Evolutionary conservation across 2,329 filamentous ascomycete species (phyloP), one percentile per base, ranked within the genome.

Genomic region (Diaporthe sp.): DNA sequence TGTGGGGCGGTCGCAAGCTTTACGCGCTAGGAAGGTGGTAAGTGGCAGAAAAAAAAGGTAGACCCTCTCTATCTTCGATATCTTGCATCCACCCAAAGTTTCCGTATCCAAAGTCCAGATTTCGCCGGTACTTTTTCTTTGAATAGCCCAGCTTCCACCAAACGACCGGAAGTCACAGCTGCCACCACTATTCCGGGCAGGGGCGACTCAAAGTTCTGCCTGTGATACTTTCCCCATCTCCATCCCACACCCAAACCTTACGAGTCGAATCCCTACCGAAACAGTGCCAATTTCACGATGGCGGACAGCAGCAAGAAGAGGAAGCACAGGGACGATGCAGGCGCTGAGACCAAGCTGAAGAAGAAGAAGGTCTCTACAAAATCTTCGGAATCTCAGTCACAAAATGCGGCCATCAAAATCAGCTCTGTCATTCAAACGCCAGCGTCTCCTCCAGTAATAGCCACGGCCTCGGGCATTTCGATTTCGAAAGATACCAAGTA

Each of bases 361-460:
- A 91, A 87, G 79, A 85, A 87, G 82, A 91, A 90, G 82, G 86
- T 88, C n/a, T 84, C 85, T 63, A 83, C 89, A 55, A 84, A 88
- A 79, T 74, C 83, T 22, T 78, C 83, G 25, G 84, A 88, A 78
- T 73, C 83, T n/a, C 78, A 83, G 25, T 51, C 68, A 22, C 79
- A 84, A 65, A 77, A 84, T 20, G 77, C 73, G 34, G 84, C 82
- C 47, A 83, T 89, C 72, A 86, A 78, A 7, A 76, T 81, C 34
- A 78, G 80, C 22, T 79, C 80, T 13, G 28, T 81, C 10, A 75
- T 78, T n/a, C 79, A 78, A 72, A 70, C 80, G 15, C 75, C 79
- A 75, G 61, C 77, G 28, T 78, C 79, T n/a, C 80, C 81, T 28
- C 81, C 81, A 51, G 80, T 85, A 51, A 76, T 84, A 76, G 86